Percentiles rank a stretch among this genome's conserved stretches.
Conservation (phyloP, 257 asterid genomes). For the Lavandula angustifolia region DNA sequence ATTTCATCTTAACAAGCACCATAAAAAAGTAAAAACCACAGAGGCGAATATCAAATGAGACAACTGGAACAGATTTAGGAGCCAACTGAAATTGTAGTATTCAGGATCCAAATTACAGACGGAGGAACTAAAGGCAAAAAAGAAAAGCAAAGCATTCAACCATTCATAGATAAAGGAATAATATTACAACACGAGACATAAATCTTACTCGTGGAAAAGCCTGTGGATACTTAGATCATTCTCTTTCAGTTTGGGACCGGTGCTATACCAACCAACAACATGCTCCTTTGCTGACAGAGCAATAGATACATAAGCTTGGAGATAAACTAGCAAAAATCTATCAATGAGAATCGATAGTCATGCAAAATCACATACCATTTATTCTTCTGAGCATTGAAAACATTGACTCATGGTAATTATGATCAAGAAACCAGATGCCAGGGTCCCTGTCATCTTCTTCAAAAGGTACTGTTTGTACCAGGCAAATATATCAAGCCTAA, state of each 20-base stretch:
- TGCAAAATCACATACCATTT: constrained; percentile 52
- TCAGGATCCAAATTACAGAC: too few species aligned
- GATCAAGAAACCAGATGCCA: constrained; percentile 96
- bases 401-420: constrained; percentile 92
- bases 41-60: neutral
- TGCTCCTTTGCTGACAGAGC: constrained; percentile 86
- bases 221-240: constrained; percentile 76
- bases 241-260: constrained; percentile 91
- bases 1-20: neutral
- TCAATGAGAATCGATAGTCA: constrained; percentile 14
- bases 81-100: too few species aligned
- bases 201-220: constrained; percentile 76
- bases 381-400: constrained; percentile 95
- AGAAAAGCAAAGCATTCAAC: neutral
- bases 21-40: neutral
- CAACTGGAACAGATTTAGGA: too few species aligned
- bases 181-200: constrained; percentile 18
- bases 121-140: neutral
- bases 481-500: constrained; percentile 26
- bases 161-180: neutral
- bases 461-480: constrained; percentile 74
- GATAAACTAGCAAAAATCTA: neutral
- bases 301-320: constrained; percentile 25
- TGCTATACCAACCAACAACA: constrained; percentile 98
- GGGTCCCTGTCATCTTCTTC: constrained; percentile 98